Evolutionary conservation across 768 basidiomycete genomes (phyloP), one percentile per base, ranked within the genome.

Genomic region (Lactarius vividus): DNA sequence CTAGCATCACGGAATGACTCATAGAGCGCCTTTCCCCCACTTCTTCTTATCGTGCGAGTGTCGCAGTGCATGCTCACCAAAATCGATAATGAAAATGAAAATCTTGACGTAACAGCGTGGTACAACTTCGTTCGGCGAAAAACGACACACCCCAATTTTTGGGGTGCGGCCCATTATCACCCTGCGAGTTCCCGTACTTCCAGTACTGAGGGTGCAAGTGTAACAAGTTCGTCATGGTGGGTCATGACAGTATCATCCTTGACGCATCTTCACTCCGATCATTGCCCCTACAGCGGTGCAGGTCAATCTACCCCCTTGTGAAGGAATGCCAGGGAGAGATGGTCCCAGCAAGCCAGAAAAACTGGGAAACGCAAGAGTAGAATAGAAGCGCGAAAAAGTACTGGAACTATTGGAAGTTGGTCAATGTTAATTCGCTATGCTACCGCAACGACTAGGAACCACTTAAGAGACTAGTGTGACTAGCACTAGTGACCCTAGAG

Each of bases 131-230:
- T 9, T 46, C n/a, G 53, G 46, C 57, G 29, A 31, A 66, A 52
- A 67, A 20, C 2, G 4, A 74, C 80, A 29, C 68, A 86, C 89
- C 66, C 81, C 81, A 71, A 97, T 94, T 74, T 96, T 83, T 1
- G 96, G 96, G 1, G 96, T 98, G 75, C 98, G 97, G 0, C 96
- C 96, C 93, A 96, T 95, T 53, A 99, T 84, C 86, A 96, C 87
- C 71, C 94, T 80, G 64, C 92, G 79, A 33, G 91, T 95, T 1
- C 94, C 94, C 1, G 92, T 88, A 74, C 83, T 85, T 37, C 81
- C 73, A 9, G 26, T 1, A 13, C 37, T 18, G 11, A 9, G 26
- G 29, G 23, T 31, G 31, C 31, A 31, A 31, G 31, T 31, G 11
- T 16, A n/a, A 31, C 7, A 28, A 37, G 5, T 65, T 61, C 31